Evolutionary conservation across 495 filamentous ascomycete genomes (phyloP).

Genomic region (Podospora conica): DNA sequence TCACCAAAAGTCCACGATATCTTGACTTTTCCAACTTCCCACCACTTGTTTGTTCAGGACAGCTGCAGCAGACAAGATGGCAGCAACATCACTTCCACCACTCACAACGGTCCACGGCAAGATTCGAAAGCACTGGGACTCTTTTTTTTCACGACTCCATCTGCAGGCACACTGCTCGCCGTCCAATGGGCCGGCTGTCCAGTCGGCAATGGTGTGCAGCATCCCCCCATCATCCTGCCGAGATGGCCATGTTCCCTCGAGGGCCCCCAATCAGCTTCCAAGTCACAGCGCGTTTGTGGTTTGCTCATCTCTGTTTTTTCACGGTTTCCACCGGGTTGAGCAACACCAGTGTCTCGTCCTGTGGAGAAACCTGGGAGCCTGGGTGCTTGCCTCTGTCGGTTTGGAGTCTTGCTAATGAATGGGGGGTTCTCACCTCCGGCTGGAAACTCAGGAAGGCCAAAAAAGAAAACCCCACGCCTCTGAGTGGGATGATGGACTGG

Average conservation of each 20-base stretch:
- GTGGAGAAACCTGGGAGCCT: too few relatives aligned
- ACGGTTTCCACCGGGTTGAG: not conserved
- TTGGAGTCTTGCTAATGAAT: not conserved
- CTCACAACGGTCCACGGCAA: too few relatives aligned
- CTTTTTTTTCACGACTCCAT: not conserved
- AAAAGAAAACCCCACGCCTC: not conserved
- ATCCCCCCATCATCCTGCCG: not conserved
- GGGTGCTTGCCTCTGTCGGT: not conserved
- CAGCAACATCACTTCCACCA: too few relatives aligned
- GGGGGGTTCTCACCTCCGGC: not conserved
- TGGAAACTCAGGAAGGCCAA: not conserved
- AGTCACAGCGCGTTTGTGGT: not conserved
- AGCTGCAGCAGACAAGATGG: too few relatives aligned
- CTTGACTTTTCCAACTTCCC: too few relatives aligned
- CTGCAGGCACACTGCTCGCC: constrained; percentile 8
- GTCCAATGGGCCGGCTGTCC: constrained; percentile 5
- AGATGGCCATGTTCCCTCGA: not conserved
- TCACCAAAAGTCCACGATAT: constrained; percentile 9
- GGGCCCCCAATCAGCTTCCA: constrained; percentile 5
- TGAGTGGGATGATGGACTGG: not conserved
- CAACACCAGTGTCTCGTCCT: not conserved
- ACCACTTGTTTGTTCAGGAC: too few relatives aligned
- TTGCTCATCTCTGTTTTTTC: not conserved
- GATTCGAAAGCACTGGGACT: not conserved
- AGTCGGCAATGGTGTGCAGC: constrained; percentile 3